A percentile compares a stretch with the other conserved stretches of the same genome.
Conservation (phyloP, 805 yeast genomes). For the Zygosaccharomyces rouxii region DNA sequence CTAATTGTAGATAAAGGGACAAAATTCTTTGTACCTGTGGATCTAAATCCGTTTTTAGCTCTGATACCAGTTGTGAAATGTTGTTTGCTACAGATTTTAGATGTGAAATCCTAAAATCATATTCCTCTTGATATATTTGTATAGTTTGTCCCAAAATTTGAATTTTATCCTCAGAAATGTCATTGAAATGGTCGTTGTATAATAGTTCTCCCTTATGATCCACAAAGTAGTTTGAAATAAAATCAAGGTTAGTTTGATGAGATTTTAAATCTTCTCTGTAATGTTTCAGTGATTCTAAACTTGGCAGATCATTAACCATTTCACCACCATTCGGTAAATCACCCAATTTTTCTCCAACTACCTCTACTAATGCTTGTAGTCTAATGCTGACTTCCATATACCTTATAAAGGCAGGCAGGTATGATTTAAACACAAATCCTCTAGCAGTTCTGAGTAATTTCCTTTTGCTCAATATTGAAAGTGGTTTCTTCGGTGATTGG, state of each 20-base stretch:
- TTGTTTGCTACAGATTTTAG: constrained; percentile 11
- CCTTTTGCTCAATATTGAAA: constrained; percentile 35
- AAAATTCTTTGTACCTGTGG: constrained; percentile 5
- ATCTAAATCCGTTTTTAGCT: constrained; percentile 20
- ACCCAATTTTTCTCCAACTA: constrained; percentile 13
- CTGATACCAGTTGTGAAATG: constrained; percentile 20
- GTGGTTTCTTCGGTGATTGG: constrained; percentile 34
- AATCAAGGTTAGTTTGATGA: constrained; percentile 8
- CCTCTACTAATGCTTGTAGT: constrained; percentile 15
- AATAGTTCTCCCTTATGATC: constrained; percentile 23
- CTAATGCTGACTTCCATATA: constrained; percentile 24
- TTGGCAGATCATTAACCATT: constrained; percentile 19
- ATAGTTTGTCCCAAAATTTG: constrained; percentile 9
- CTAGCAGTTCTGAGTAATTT: constrained; percentile 33
- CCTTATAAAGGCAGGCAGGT: constrained; percentile 28
- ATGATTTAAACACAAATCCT: constrained; percentile 31
- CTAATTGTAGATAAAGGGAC: constrained; percentile 1
- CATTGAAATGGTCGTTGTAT: constrained; percentile 18
- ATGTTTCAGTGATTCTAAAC: constrained; percentile 6
- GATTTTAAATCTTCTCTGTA: constrained; percentile 5
- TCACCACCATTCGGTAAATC: constrained; percentile 8
- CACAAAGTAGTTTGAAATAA: constrained; percentile 16
- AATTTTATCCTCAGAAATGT: constrained; percentile 16
- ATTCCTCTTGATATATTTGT: constrained; percentile 18
- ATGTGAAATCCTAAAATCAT: constrained; percentile 12